Conservation (phyloP, 441 rosid genomes). For the Rhodomyrtus psidioides region DNA sequence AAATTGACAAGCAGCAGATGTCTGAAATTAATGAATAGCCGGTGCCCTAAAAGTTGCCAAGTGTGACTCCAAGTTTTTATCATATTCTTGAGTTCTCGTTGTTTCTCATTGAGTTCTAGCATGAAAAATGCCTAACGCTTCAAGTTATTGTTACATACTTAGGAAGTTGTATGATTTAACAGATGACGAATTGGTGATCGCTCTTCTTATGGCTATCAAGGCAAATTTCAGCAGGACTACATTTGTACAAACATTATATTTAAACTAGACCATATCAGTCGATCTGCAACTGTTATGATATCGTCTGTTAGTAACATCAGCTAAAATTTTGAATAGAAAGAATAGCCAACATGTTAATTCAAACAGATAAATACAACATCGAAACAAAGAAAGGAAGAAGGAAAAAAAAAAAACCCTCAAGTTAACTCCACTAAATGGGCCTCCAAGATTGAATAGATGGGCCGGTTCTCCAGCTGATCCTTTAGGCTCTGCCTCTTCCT, state of each 20-base stretch:
- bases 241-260: background rate
- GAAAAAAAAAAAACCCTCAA: no score
- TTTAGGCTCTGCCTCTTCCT: no score
- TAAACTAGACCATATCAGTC: background rate
- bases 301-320: background rate
- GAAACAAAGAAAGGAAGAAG: background rate
- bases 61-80: background rate
- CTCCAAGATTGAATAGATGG: no score
- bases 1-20: background rate
- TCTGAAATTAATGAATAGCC: background rate
- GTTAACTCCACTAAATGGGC: no score
- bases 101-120: background rate
- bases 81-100: background rate
- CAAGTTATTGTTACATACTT: background rate
- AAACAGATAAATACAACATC: background rate
- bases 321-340: background rate
- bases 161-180: background rate
- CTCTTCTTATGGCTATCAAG: background rate
- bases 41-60: background rate
- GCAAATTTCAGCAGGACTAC: background rate
- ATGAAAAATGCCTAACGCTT: background rate
- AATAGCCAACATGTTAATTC: background rate
- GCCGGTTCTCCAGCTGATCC: no score
- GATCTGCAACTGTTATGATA: background rate
- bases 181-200: background rate